Conservation (phyloP, 306 rosid species). For the peach (Prunus persica) region DNA sequence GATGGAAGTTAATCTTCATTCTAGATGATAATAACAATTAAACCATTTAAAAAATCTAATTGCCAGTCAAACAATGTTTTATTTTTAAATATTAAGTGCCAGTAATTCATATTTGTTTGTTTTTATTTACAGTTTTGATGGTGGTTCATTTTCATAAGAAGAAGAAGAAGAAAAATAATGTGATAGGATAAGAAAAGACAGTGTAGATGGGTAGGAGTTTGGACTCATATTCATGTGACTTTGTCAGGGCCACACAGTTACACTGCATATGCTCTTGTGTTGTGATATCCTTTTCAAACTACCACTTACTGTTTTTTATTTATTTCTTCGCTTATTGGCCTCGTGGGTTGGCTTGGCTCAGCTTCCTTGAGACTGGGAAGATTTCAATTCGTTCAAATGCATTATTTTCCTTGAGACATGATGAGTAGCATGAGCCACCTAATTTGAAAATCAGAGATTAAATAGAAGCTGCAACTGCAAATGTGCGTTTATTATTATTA, state of each 20-base stretch:
- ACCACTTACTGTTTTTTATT: not conserved
- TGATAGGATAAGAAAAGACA: not conserved
- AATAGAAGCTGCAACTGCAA: not conserved
- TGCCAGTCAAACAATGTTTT: too few species aligned
- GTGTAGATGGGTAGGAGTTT: not conserved
- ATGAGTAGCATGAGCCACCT: too few species aligned
- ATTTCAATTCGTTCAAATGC: not conserved
- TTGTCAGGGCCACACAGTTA: not conserved
- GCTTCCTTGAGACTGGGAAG: constrained; percentile 6
- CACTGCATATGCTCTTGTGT: not conserved
- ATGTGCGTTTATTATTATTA: not conserved
- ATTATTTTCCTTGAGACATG: not conserved
- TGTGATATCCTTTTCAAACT: not conserved
- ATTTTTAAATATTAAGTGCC: too few species aligned
- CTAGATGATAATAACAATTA: too few species aligned
- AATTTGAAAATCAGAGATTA: not conserved
- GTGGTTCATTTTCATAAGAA: too few species aligned
- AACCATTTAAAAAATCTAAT: too few species aligned
- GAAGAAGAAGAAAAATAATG: not conserved
- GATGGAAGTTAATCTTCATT: too few species aligned
- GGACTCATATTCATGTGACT: not conserved
- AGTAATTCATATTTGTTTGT: too few species aligned
- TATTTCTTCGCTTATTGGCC: not conserved
- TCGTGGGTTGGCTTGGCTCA: not conserved
- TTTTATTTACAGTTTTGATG: too few species aligned